Evolutionary conservation across 768 basidiomycete genomes (phyloP).

Genomic region (Boletus speciosus): DNA sequence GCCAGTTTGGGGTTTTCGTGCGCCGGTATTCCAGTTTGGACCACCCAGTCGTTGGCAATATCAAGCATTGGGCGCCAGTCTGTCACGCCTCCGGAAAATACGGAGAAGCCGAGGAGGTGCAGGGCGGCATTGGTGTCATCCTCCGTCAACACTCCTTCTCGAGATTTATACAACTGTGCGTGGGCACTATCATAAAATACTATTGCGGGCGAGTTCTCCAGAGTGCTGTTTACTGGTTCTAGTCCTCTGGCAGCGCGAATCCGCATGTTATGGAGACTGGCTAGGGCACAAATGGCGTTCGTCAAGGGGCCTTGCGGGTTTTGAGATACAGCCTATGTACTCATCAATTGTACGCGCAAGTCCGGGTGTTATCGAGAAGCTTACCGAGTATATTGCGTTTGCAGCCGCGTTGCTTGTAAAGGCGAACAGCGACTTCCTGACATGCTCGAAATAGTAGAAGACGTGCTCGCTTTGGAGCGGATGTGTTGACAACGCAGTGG

Average conservation of each 20-base stretch:
- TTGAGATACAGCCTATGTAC: slow-evolving; percentile 45
- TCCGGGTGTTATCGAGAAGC: slow-evolving; percentile 21
- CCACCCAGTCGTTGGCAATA: slow-evolving; percentile 75
- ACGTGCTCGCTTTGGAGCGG: slow-evolving; percentile 56
- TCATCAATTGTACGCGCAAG: slow-evolving; percentile 15
- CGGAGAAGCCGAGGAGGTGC: slow-evolving; percentile 71
- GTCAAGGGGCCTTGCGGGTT: slow-evolving; percentile 71
- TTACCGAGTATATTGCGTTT: slow-evolving; percentile 63
- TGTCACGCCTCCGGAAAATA: slow-evolving; percentile 62
- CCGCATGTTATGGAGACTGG: slow-evolving; percentile 64
- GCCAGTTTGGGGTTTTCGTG: slow-evolving; percentile 63
- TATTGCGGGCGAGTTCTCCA: slow-evolving; percentile 55
- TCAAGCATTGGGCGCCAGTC: slow-evolving; percentile 71
- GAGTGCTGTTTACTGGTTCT: slow-evolving; percentile 49
- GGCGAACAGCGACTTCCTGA: slow-evolving; percentile 62
- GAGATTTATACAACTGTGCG: slow-evolving; percentile 56
- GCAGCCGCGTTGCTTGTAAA: slow-evolving; percentile 62
- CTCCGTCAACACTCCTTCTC: slow-evolving; percentile 54
- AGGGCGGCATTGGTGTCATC: slow-evolving; percentile 75
- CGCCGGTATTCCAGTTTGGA: slow-evolving; percentile 56
- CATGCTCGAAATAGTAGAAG: slow-evolving; percentile 72
- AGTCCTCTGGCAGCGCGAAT: slow-evolving; percentile 61
- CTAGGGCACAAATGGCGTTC: slow-evolving; percentile 72
- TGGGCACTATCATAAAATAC: slow-evolving; percentile 70
- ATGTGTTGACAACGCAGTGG: slow-evolving; percentile 33